phyloP scores from a whole-genome alignment of 768 basidiomycete species.

The Lyophyllum atratum region DNA sequence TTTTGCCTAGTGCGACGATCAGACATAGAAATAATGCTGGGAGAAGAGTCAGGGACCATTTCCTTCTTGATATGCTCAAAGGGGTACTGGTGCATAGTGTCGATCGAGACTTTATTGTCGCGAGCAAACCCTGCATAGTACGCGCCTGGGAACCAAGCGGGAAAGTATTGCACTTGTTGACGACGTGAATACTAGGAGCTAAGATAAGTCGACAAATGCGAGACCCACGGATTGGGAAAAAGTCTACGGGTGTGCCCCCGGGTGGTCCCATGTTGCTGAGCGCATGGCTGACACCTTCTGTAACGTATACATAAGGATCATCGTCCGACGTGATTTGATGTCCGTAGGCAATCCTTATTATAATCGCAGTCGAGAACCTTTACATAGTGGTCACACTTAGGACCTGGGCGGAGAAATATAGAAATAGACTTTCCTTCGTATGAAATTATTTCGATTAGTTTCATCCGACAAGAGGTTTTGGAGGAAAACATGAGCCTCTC shows the following conservation, averaged over 20 bases:
- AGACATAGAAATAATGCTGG: not conserved
- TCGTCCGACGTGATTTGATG: constrained; percentile 29
- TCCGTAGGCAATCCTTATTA: constrained; percentile 33
- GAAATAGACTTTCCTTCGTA: not conserved
- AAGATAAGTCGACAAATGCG: not conserved
- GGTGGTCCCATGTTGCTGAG: constrained; percentile 25
- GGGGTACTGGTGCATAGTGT: constrained; percentile 30
- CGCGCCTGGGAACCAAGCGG: constrained; percentile 35
- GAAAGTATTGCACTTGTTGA: constrained; percentile 30
- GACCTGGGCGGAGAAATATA: not conserved
- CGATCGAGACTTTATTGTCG: constrained; percentile 2
- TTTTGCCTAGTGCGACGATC: constrained; percentile 15
- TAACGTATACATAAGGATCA: constrained; percentile 38
- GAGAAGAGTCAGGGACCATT: constrained; percentile 27
- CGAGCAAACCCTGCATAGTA: constrained; percentile 21
- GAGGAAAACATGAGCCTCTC: not conserved
- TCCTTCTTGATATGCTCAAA: constrained; percentile 29
- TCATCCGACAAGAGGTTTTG: not conserved
- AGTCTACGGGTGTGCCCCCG: constrained; percentile 11
- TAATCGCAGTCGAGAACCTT: constrained; percentile 33
- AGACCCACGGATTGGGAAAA: constrained; percentile 26
- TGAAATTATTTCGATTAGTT: not conserved
- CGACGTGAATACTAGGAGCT: not conserved
- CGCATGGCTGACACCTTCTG: constrained; percentile 28
- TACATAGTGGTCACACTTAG: constrained; percentile 24